Base-by-base conservation (phyloP, 164 flowering plant genomes). In the Euptelea pleiosperma region DNA sequence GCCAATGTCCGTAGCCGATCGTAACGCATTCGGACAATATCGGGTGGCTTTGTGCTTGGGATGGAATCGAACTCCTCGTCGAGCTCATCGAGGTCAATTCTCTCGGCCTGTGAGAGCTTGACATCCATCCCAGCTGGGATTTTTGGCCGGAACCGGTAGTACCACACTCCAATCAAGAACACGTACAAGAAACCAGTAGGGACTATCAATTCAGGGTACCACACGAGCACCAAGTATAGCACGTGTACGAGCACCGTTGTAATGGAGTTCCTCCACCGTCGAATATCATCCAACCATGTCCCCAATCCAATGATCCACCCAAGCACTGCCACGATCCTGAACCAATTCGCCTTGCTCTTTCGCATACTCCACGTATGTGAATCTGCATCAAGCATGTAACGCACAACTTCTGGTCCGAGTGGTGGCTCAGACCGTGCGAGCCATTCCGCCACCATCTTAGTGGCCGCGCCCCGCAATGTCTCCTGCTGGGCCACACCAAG, bases 291-390 rank as follows among this genome's bases (percentile, higher is more conserved):
- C 40, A 83, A 42, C 97, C 97, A 91, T 48, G 73, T 75, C 0
- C 85, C 91, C 61, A 91, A 67, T 55, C 95, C 93, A 28, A 85
- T 72, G 0, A 72, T 79, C 96, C 99, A 89, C 6, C 84, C 84
- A 0, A 94, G 75, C 1, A 91, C 87, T 0, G 86, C 83, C 61
- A 91, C 75, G 18, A 91, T 85, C 64, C 99, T 58, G n/a, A 77
- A 84, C 98, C 97, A 94, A 62, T 94, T 91, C 0, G 90, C 91
- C 71, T 87, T 86, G 64, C 93, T 87, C 63, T 76, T 81, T 50
- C 99, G 67, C 96, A 91, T 82, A 75, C 99, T 94, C 97, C 97
- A 94, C 0, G 76, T 42, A 51, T 87, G 88, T 0, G 98, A 86
- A 62, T 89, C 97, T 4, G 96, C 87, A 51, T 94, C 98, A 47